Conservation (phyloP, 83 land plant species). For the Larix sibirica region DNA sequence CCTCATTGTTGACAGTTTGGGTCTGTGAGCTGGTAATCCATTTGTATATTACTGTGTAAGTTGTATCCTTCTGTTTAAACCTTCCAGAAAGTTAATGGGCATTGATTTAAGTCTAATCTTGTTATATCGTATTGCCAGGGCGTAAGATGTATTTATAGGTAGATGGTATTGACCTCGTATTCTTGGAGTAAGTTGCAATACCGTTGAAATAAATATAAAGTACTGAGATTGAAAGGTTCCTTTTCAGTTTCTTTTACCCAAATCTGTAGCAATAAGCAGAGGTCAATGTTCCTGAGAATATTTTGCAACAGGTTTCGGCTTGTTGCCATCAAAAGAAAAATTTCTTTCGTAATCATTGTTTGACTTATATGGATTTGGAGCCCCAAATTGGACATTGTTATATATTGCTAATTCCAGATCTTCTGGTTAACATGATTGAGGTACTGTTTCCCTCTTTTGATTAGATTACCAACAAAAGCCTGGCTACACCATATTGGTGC, state of each 20-base stretch:
- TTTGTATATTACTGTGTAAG: conserved; percentile 11
- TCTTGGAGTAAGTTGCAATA: conserved; percentile 6
- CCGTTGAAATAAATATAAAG: neutral
- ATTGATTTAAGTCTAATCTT: neutral
- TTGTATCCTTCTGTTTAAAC: neutral
- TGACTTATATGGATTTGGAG: neutral
- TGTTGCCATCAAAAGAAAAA: neutral
- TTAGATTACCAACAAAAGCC: neutral
- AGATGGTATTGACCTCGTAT: neutral
- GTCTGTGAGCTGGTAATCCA: neutral
- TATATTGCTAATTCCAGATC: neutral
- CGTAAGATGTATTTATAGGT: conserved; percentile 10
- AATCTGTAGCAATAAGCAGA: neutral
- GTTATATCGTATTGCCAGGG: conserved; percentile 4
- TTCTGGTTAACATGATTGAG: neutral
- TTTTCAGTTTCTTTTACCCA: conserved; percentile 10
- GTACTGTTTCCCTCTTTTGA: neutral
- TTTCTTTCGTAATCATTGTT: neutral
- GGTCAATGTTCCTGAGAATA: neutral
- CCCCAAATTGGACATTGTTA: too few species aligned
- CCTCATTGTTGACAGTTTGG: neutral
- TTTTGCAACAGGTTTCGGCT: neutral
- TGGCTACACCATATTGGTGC: neutral
- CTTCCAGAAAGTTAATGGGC: neutral
- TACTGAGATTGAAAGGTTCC: neutral